Percentiles rank a stretch among this genome's conserved stretches.
phyloP scores from a whole-genome alignment of 306 rosid genomes.

The Vigna trinervia region DNA sequence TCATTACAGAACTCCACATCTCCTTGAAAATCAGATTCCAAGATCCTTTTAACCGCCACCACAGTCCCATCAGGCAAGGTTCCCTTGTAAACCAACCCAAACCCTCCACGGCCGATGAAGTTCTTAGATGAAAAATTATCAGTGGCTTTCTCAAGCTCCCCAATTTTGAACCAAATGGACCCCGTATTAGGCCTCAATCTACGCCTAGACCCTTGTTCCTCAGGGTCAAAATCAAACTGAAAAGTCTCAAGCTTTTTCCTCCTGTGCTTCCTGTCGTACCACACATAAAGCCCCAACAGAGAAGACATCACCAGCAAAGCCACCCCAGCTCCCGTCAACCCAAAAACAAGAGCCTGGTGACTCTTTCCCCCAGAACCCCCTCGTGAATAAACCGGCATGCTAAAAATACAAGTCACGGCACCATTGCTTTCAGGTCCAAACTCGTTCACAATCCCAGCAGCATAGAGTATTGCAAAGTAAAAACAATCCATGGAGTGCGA shows the following conservation, averaged over 20 bases:
- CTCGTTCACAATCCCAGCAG: conserved; percentile 84
- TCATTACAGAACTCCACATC: conserved; percentile 88
- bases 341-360: conserved; percentile 69
- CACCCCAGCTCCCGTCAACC: conserved; percentile 77
- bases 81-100: conserved; percentile 88
- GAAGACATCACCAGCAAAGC: conserved; percentile 63
- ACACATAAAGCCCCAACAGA: conserved; percentile 68
- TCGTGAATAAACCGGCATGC: conserved; percentile 51
- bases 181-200: conserved; percentile 84
- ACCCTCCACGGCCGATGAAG: conserved; percentile 91
- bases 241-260: conserved; percentile 43
- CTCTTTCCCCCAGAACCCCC: conserved; percentile 49
- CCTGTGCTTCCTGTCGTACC: conserved; percentile 68
- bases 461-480: conserved; percentile 70
- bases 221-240: conserved; percentile 59
- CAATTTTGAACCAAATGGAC: conserved; percentile 87
- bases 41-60: conserved; percentile 81
- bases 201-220: conserved; percentile 71
- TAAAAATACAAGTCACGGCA: conserved; percentile 65
- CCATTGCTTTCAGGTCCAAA: conserved; percentile 79
- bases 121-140: conserved; percentile 73
- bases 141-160: conserved; percentile 91
- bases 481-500: conserved; percentile 65
- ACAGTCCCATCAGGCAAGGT: conserved; percentile 69
- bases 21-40: conserved; percentile 92